A percentile compares a stretch with the other conserved stretches of the same genome.
These are phyloP conservation scores for Leonotis leonurus DNA, from an alignment of 257 asterid genomes.

Conservation along the genomic window DNA sequence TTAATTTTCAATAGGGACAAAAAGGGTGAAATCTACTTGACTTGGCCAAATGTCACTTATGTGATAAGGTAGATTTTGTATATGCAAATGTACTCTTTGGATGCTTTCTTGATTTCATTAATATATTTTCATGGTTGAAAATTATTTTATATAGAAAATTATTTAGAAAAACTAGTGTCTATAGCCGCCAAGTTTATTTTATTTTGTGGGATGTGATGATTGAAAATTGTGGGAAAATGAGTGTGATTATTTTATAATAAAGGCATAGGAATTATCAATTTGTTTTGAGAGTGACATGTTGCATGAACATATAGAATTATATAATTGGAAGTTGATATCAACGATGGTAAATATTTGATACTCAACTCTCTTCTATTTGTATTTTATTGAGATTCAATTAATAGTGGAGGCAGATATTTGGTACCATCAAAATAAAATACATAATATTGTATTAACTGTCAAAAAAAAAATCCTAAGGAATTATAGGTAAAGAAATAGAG, in stretches of 20 bases:
- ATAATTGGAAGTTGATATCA: slow-evolving; percentile 5
- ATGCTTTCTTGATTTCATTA: neutral
- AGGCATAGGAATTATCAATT: slow-evolving; percentile 15
- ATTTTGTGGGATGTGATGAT: neutral
- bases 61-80: neutral
- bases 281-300: slow-evolving; percentile 1
- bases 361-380: neutral
- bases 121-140: neutral
- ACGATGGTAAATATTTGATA: neutral
- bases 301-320: neutral
- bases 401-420: neutral
- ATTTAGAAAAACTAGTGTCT: neutral
- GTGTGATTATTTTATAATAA: neutral
- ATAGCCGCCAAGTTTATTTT: neutral
- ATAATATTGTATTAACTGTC: no score
- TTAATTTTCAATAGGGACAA: neutral
- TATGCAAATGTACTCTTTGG: neutral
- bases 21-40: neutral
- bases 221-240: slow-evolving; percentile 2
- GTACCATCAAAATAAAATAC: no score
- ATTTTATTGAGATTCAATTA: neutral
- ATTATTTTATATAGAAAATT: no score
- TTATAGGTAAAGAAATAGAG: no score
- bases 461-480: no score
- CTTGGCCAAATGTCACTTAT: slow-evolving; percentile 17